Evolutionary conservation across 148 eudicot genomes (phyloP).

Genomic region (Dianthus caryophyllus): DNA sequence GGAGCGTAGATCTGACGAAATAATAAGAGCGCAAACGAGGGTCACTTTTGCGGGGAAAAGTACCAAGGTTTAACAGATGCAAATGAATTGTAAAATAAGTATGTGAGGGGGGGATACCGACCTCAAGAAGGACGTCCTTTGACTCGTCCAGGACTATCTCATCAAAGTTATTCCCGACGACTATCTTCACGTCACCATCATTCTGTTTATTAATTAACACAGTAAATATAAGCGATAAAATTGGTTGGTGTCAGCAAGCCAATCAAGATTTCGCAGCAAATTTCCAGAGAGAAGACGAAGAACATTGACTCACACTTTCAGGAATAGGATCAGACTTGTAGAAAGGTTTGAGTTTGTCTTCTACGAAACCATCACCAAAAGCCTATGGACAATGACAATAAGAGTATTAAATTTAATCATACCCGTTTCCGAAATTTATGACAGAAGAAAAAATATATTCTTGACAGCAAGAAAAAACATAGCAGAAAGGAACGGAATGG

Average conservation of each 20-base stretch:
- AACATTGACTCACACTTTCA: slow-evolving; percentile 51
- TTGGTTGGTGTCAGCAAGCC: slow-evolving; percentile 4
- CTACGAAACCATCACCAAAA: slow-evolving; percentile 64
- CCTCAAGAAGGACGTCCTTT: slow-evolving; percentile 97
- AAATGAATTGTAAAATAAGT: neutral
- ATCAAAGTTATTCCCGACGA: slow-evolving; percentile 87
- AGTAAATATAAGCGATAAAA: slow-evolving; percentile 10
- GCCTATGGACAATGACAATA: slow-evolving; percentile 33
- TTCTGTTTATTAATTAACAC: slow-evolving; percentile 39
- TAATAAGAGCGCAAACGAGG: neutral
- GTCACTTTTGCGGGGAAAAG: neutral
- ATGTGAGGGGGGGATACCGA: slow-evolving; percentile 17
- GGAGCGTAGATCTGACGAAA: slow-evolving; percentile 74
- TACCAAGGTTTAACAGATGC: neutral
- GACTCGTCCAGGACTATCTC: slow-evolving; percentile 91
- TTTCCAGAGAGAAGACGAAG: neutral
- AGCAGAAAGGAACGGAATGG: neutral
- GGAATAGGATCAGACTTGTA: slow-evolving; percentile 93
- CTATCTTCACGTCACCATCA: slow-evolving; percentile 83
- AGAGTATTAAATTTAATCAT: neutral
- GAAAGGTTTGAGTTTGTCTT: slow-evolving; percentile 80
- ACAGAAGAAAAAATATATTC: neutral
- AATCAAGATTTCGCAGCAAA: neutral
- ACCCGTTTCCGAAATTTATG: neutral
- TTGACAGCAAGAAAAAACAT: neutral